Base-by-base conservation (phyloP, 1,139 yeast species). In the Suhomyces maxii region DNA sequence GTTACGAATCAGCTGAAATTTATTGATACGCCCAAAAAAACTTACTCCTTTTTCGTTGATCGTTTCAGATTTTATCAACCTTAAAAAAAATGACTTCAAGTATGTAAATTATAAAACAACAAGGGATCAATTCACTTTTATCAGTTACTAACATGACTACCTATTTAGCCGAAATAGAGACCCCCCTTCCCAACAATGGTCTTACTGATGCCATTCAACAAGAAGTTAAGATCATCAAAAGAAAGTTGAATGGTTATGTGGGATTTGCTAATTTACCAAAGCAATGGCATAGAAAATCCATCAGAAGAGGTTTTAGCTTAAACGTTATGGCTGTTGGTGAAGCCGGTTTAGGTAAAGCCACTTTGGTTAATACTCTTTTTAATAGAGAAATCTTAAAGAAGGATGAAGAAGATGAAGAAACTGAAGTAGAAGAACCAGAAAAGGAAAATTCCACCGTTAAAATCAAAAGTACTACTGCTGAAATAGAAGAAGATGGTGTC, bases 261-360 rank as follows among this genome's bases (percentile, higher is more conserved):
- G 99, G 99, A 4, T 93, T 95, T 70, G 97, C 98, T 57, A 95
- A 91, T 69, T 79, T 95, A 61, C 99, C 99, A 49, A 93, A 91
- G 67, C 99, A 95, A 75, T 93, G 98, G 97, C 98, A 93, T 71
- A 83, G 97, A 70, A 90, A 89, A 68, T 86, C 96, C 6, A 84
- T 91, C 54, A 86, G 93, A 69, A 83, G 93, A 65, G 99, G 99
- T n/a, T 95, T 93, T 77, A 80, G 77, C 59, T 82, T 95, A 67
- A 95, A 93, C 65, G 66, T 93, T 53, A 81, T 93, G 82, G 90
- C 89, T 47, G 96, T 88, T 50, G 96, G 96, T 54, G 96, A 89
- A 70, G 77, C 86, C 53, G 98, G 99, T 3, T 78, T 93, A 54
- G 99, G 99, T 57, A 95, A 95, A 71, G 77, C 96, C 34, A 95